These are phyloP conservation scores for Magnolia officinalis DNA, from an alignment of 164 flowering plant species.

Conservation along the genomic window DNA sequence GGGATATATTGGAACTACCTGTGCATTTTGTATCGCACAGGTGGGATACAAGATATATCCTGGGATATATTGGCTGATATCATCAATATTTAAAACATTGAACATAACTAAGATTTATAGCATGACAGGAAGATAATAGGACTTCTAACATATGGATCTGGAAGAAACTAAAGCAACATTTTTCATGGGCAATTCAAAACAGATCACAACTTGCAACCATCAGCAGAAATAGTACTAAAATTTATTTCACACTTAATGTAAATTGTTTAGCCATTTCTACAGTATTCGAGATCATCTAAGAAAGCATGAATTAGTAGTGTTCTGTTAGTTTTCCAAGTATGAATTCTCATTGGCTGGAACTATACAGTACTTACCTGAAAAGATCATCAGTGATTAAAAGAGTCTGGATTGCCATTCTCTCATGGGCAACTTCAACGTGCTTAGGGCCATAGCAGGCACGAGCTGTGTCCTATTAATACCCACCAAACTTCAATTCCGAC, in stretches of 20 bases:
- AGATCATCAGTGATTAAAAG: conserved; percentile 91
- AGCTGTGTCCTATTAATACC: conserved; percentile 52
- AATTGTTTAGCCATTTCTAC: not conserved
- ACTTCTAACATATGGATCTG: not conserved
- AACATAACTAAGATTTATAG: no score
- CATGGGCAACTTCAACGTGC: conserved; percentile 92
- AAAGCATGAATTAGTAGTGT: not conserved
- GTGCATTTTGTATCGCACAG: no score
- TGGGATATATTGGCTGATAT: no score
- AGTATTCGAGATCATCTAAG: not conserved
- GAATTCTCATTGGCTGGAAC: not conserved
- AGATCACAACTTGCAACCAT: not conserved
- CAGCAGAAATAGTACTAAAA: not conserved
- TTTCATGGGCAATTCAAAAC: not conserved
- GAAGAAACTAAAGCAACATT: not conserved
- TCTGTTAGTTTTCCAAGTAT: not conserved
- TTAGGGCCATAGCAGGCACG: conserved; percentile 98
- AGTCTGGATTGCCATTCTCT: conserved; percentile 78
- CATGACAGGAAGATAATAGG: not conserved
- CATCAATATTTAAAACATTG: no score
- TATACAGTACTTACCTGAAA: conserved; percentile 62
- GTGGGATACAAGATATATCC: no score
- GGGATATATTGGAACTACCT: no score
- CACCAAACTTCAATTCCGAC: not conserved
- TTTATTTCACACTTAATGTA: not conserved